phyloP scores from a whole-genome alignment of 192 early-diverging fungal genomes.

The Entrophospora sp. region DNA sequence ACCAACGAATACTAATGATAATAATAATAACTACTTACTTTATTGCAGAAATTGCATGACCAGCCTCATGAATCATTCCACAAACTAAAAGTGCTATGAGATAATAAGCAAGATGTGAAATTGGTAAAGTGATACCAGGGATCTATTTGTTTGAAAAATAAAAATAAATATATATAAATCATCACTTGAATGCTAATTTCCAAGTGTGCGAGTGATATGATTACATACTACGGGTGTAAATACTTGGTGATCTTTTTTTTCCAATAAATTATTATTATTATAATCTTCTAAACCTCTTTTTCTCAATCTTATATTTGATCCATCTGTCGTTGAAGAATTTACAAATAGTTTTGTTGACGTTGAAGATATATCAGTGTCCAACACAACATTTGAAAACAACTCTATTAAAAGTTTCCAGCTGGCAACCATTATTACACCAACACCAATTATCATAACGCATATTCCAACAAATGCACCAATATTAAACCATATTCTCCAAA shows the following conservation, averaged over 20 bases:
- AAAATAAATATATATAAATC: too few species aligned
- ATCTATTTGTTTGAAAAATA: slow-evolving; percentile 39
- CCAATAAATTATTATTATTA: slow-evolving; percentile 16
- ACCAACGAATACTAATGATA: too few species aligned
- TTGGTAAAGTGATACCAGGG: slow-evolving; percentile 64
- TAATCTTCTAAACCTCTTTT: background rate
- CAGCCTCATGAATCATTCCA: slow-evolving; percentile 63
- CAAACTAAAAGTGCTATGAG: slow-evolving; percentile 51
- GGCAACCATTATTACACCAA: slow-evolving; percentile 39
- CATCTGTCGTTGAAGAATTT: slow-evolving; percentile 18
- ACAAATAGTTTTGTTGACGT: background rate
- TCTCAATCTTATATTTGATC: background rate
- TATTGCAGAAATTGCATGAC: slow-evolving; percentile 65
- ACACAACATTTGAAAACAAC: too few species aligned
- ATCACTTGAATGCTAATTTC: too few species aligned
- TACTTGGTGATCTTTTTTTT: slow-evolving; percentile 28
- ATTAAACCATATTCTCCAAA: slow-evolving; percentile 54
- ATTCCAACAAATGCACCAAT: slow-evolving; percentile 39
- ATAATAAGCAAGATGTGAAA: slow-evolving; percentile 60
- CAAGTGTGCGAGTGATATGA: too few species aligned
- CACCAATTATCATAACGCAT: slow-evolving; percentile 37
- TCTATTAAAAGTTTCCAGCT: slow-evolving; percentile 28
- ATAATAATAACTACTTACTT: too few species aligned
- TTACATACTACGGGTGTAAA: slow-evolving; percentile 55
- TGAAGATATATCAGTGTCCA: too few species aligned